phyloP scores from a whole-genome alignment of 2,329 filamentous ascomycete genomes.

The Aspergillus persii region DNA sequence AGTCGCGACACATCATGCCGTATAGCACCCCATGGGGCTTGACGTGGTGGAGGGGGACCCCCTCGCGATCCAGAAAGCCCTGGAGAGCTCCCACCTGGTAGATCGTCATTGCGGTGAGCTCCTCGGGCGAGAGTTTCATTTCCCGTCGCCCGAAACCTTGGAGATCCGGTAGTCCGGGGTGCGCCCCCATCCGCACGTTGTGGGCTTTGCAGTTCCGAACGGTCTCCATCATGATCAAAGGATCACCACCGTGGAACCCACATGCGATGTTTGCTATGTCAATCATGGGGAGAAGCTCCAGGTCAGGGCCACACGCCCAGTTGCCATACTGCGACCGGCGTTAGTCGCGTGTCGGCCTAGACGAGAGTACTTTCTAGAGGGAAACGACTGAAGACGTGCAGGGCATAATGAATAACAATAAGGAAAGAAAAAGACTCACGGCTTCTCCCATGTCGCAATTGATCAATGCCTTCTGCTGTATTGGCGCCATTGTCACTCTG shows the following conservation, averaged over 20 bases:
- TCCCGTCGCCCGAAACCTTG: slow-evolving; percentile 63
- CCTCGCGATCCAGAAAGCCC: slow-evolving; percentile 58
- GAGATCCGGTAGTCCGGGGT: slow-evolving; percentile 64
- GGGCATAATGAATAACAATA: neutral
- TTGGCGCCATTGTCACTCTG: slow-evolving; percentile 44
- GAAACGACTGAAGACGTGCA: no score
- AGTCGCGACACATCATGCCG: slow-evolving; percentile 55
- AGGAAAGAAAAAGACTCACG: slow-evolving; percentile 17
- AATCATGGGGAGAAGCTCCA: slow-evolving; percentile 60
- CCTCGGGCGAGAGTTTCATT: slow-evolving; percentile 58
- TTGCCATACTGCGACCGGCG: slow-evolving; percentile 40
- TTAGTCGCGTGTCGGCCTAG: neutral
- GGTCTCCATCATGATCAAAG: slow-evolving; percentile 62
- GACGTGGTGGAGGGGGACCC: slow-evolving; percentile 57
- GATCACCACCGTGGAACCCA: slow-evolving; percentile 60
- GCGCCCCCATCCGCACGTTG: slow-evolving; percentile 58
- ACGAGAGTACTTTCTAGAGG: neutral
- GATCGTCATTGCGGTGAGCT: slow-evolving; percentile 56
- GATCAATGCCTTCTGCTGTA: slow-evolving; percentile 52
- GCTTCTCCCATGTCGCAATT: slow-evolving; percentile 50
- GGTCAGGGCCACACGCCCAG: slow-evolving; percentile 54
- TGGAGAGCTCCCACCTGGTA: slow-evolving; percentile 65
- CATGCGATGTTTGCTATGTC: slow-evolving; percentile 64
- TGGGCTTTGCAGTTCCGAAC: slow-evolving; percentile 58
- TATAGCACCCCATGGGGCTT: slow-evolving; percentile 63